Evolutionary conservation across 2,329 filamentous ascomycete species (phyloP).

Genomic region (Cercospora sp.): DNA sequence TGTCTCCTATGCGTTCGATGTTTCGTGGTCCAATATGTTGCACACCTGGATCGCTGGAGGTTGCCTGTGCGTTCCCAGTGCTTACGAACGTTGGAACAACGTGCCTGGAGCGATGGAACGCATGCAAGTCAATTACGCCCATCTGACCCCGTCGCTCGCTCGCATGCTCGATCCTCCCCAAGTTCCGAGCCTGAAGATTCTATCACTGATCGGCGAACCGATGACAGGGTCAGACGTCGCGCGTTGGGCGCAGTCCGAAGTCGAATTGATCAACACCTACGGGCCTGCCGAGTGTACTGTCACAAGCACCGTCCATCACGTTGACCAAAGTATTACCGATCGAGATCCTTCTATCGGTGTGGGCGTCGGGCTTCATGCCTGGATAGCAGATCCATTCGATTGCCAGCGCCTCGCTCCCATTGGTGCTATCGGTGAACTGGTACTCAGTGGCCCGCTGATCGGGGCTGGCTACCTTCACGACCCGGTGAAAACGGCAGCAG

Average conservation of each 20-base stretch:
- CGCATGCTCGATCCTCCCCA: not conserved
- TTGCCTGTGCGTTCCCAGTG: not conserved
- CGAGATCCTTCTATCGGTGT: constrained; percentile 8
- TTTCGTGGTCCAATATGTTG: not conserved
- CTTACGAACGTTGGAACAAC: not conserved
- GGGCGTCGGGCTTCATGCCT: constrained; percentile 7
- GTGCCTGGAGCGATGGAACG: not conserved
- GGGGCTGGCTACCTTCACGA: constrained; percentile 15
- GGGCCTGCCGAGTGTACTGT: constrained; percentile 21
- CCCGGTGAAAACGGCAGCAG: not conserved
- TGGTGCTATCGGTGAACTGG: constrained; percentile 15
- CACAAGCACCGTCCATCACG: constrained; percentile 14
- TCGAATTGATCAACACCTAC: constrained; percentile 13
- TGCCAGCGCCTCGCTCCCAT: not conserved
- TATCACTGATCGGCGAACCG: not conserved
- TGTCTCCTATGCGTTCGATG: not conserved
- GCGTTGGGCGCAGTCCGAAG: not conserved
- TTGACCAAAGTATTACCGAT: not conserved
- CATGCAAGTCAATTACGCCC: not conserved
- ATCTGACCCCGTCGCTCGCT: not conserved
- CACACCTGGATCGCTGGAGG: not conserved
- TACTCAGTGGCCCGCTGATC: constrained; percentile 15
- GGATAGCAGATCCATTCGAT: constrained; percentile 4
- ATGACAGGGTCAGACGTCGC: not conserved
- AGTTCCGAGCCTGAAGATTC: not conserved